Base-by-base conservation (phyloP, 306 rosid species). In the Rosa rugosa region DNA sequence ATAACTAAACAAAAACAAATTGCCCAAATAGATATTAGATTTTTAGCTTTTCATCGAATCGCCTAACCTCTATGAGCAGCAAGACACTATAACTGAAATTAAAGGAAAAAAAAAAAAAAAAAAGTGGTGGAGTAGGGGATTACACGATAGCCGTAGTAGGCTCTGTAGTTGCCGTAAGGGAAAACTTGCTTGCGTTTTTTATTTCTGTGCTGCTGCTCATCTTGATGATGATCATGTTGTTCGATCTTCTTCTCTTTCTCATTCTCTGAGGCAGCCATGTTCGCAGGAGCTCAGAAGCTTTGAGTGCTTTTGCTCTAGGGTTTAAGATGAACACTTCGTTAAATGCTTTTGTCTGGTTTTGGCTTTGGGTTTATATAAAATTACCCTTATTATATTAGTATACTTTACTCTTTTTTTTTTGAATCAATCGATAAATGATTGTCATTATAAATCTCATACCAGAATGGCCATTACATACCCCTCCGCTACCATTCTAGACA, bases 81-180 rank as follows among this genome's bases (percentile, higher is more conserved):
- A 38, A 7, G 5, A 16, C 16, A 70, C 22, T 16, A 31, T 10
- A 64, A 64, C 16, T 64, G 22, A 27, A 8, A 64, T 6, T 34
- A 8, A 27, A 27, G 31, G 31, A 1, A 27, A 27, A 41, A 27
- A 23, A 41, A 59, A 13, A 23, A 17, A 4, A 12, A 11, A 40
- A 34, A 42, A 60, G 25, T 1, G 14, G 40, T 11, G 41, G 56
- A 20, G 16, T 4, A 42, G 70, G 4, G 66, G 14, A 42, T 42
- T 90, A 93, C 99, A 14, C 97, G 92, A 78, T 95, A 95, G 87
- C 95, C 97, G 79, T 95, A 95, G 90, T 95, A 95, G 86, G 69
- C 78, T 81, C 65, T 86, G 88, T 95, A 95, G 83, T 95, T 95
- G 69, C 99, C 98, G 78, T 73, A 93, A 10, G 92, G 96, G 77